These are phyloP conservation scores for Prunus mongolica DNA, from an alignment of 306 rosid genomes.

Conservation along the genomic window DNA sequence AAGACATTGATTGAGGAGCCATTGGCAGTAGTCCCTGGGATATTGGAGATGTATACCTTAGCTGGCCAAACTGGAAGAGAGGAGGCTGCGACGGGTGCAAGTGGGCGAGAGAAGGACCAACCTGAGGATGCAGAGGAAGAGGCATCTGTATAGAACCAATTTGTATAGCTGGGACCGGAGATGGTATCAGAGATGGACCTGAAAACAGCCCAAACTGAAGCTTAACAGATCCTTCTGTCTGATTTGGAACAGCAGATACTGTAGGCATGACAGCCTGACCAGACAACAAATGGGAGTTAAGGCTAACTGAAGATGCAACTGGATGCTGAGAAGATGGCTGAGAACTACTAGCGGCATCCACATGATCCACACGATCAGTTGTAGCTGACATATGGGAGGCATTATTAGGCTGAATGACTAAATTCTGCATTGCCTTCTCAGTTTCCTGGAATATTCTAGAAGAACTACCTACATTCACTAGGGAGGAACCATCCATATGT, in stretches of 20 bases:
- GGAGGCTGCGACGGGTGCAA: slow-evolving; percentile 83
- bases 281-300: slow-evolving; percentile 44
- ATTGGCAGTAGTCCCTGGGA: slow-evolving; percentile 78
- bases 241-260: slow-evolving; percentile 49
- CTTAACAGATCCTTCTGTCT: slow-evolving; percentile 70
- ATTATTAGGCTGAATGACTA: slow-evolving; percentile 44
- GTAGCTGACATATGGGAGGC: slow-evolving; percentile 29
- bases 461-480: slow-evolving; percentile 40
- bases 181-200: slow-evolving; percentile 93
- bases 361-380: slow-evolving; percentile 43
- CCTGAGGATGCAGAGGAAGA: slow-evolving; percentile 81
- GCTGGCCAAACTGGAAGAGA: slow-evolving; percentile 96
- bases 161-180: slow-evolving; percentile 93
- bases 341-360: slow-evolving; percentile 45
- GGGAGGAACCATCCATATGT: slow-evolving; percentile 42
- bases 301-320: slow-evolving; percentile 37
- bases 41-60: slow-evolving; percentile 67
- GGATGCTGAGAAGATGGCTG: slow-evolving; percentile 45
- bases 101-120: slow-evolving; percentile 62
- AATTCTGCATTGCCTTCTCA: slow-evolving; percentile 48
- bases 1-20: slow-evolving; percentile 76
- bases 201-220: slow-evolving; percentile 98
- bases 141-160: slow-evolving; percentile 99
- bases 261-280: slow-evolving; percentile 44
- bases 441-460: slow-evolving; percentile 54